These are phyloP conservation scores for Epicoccum nigrum DNA, from an alignment of 2,329 filamentous ascomycete genomes.

Conservation along the genomic window DNA sequence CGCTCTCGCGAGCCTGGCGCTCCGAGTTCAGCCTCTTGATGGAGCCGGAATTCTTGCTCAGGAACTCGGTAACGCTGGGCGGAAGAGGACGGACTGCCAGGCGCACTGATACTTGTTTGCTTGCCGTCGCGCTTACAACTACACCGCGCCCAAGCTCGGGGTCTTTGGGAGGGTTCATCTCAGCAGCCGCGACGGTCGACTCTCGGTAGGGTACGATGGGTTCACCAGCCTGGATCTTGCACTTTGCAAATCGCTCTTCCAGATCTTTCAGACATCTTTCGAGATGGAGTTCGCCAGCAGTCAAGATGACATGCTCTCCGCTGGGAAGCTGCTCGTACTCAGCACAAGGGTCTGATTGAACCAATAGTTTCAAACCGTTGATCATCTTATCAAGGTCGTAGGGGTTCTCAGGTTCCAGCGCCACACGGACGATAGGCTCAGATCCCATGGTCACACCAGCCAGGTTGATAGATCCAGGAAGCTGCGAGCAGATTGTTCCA, in stretches of 20 bases:
- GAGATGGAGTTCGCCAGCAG: constrained; percentile 91
- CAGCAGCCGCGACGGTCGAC: constrained; percentile 82
- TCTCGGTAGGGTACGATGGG: constrained; percentile 96
- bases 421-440: constrained; percentile 92
- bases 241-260: constrained; percentile 87
- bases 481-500: constrained; percentile 86
- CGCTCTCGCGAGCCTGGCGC: constrained; percentile 58
- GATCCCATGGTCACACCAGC: constrained; percentile 82
- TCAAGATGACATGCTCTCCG: constrained; percentile 93
- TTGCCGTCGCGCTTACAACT: constrained; percentile 76
- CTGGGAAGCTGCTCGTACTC: constrained; percentile 92
- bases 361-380: constrained; percentile 79
- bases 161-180: constrained; percentile 89
- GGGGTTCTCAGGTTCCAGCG: constrained; percentile 90
- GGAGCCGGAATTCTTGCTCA: constrained; percentile 77
- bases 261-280: constrained; percentile 94
- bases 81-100: constrained; percentile 82
- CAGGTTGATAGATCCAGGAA: constrained; percentile 86
- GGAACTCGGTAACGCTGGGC: constrained; percentile 77
- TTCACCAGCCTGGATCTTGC: constrained; percentile 91
- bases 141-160: constrained; percentile 85
- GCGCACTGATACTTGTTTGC: constrained; percentile 81
- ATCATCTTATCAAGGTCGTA: constrained; percentile 96
- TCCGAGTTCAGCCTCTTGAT: constrained; percentile 82
- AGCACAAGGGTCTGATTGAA: constrained; percentile 94